Evolutionary conservation across 208 protist genomes (phyloP).

Genomic region (Tritrichomonas foetus): DNA sequence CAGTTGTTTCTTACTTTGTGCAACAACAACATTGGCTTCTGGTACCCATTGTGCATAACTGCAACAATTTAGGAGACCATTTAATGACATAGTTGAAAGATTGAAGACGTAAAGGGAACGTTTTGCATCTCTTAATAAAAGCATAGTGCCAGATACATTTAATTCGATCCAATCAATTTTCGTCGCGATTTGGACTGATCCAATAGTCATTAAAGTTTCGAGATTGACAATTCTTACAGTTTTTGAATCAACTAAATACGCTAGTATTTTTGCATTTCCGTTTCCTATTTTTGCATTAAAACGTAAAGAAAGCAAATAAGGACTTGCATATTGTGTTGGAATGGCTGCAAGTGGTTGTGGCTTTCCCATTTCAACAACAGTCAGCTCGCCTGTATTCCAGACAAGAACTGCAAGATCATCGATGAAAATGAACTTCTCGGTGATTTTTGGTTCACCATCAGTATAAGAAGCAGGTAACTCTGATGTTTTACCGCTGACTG

Average conservation of each 20-base stretch:
- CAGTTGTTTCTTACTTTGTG: neutral
- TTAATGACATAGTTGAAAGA: neutral
- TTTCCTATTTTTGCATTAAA: conserved; percentile 1
- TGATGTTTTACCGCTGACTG: neutral
- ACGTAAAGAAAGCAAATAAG: neutral
- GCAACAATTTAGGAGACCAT: neutral
- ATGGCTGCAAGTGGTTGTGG: neutral
- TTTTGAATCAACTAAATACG: conserved; percentile 8
- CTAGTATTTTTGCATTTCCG: neutral
- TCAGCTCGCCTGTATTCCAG: neutral
- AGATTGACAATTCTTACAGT: neutral
- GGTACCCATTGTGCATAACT: conserved; percentile 22
- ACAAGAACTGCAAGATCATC: conserved; percentile 34
- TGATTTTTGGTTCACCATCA: neutral
- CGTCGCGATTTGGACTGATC: neutral
- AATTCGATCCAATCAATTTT: conserved; percentile 17
- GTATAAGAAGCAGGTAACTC: neutral
- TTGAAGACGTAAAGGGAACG: neutral
- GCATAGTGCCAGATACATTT: conserved; percentile 2
- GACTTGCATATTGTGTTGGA: neutral
- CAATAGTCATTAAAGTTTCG: neutral
- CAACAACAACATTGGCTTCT: conserved; percentile 24
- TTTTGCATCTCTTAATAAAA: conserved; percentile 10
- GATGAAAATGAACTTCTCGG: neutral
- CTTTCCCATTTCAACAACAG: neutral